Base-by-base conservation (phyloP, 2,329 filamentous ascomycete species). In the Curvularia spicifera region DNA sequence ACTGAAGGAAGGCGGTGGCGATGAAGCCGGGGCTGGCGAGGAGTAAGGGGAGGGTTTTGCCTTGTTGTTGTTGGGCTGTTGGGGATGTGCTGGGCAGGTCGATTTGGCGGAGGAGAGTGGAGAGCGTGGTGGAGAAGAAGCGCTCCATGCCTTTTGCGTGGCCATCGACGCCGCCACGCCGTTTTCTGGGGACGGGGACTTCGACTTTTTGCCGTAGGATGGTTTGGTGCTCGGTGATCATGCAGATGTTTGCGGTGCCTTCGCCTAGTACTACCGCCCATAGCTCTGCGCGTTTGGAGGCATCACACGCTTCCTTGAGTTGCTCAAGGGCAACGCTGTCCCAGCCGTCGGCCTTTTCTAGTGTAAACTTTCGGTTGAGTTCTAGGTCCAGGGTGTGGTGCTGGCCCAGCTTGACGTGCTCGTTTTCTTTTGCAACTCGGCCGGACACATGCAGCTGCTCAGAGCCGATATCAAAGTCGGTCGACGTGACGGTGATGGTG, bases 211-310 rank as follows among this genome's bases (percentile, higher is more conserved):
- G 87, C 66, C 91, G 89, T 55, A 93, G 78, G 28, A 94, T 84
- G 3, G 91, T 94, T 67, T 91, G 89, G 75, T 89, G 88, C 71
- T 92, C 88, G 2, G 90, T 93, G 54, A 95, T 90, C 22, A 93
- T 83, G 76, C 91, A 94, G 63, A 95, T 90, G 75, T 93, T 92
- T 56, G 91, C 90, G 15, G 91, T 77, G 2, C 91, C 90, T 70
- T 98, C 94, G 69, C 96, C 91, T 90, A 99, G 94, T 24, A 98
- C 91, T 0, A 98, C 89, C 0, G 95, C 94, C 54, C 93, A 91
- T 18, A 96, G 84, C 61, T 94, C 90, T 0, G 92, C 93, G 61
- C 90, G 88, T 70, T 89, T 88, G 64, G 91, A 89, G 66, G 91
- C 87, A 68, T 91, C 88, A 13, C 94, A 84, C 0, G 93, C 89